phyloP scores from a whole-genome alignment of 805 yeast genomes.

The Citeromyces matritensis region DNA sequence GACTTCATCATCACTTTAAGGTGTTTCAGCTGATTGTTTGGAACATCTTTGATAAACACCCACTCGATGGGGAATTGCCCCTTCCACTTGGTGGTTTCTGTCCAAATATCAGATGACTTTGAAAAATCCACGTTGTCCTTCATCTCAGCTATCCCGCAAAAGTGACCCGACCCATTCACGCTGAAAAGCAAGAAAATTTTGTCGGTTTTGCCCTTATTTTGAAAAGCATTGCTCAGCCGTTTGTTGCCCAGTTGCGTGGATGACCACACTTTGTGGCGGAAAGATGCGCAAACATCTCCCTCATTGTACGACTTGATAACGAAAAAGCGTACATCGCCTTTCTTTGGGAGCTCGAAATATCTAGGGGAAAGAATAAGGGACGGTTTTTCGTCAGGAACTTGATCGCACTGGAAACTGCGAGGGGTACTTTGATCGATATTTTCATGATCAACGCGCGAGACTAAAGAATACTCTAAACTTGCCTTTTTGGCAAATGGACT shows the following conservation, averaged over 20 bases:
- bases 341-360: no score
- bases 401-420: no score
- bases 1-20: conserved; percentile 29
- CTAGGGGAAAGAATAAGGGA: no score
- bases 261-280: conserved; percentile 36
- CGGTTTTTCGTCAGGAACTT: no score
- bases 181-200: conserved; percentile 37
- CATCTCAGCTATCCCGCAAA: conserved; percentile 49
- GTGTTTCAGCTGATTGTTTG: conserved; percentile 28
- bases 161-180: conserved; percentile 40
- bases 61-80: conserved; percentile 40
- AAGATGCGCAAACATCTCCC: conserved; percentile 33
- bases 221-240: conserved; percentile 28
- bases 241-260: conserved; percentile 43
- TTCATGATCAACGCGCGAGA: no score
- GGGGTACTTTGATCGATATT: no score
- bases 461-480: no score
- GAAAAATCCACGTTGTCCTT: conserved; percentile 17
- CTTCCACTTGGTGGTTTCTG: conserved; percentile 27
- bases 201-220: conserved; percentile 6
- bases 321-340: conserved; percentile 11
- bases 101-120: conserved; percentile 28
- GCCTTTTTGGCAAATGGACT: no score
- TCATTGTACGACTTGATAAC: conserved; percentile 40
- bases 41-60: conserved; percentile 33